Base-by-base conservation (phyloP, 2,329 filamentous ascomycete genomes). In the Colletotrichum higginsianum region DNA sequence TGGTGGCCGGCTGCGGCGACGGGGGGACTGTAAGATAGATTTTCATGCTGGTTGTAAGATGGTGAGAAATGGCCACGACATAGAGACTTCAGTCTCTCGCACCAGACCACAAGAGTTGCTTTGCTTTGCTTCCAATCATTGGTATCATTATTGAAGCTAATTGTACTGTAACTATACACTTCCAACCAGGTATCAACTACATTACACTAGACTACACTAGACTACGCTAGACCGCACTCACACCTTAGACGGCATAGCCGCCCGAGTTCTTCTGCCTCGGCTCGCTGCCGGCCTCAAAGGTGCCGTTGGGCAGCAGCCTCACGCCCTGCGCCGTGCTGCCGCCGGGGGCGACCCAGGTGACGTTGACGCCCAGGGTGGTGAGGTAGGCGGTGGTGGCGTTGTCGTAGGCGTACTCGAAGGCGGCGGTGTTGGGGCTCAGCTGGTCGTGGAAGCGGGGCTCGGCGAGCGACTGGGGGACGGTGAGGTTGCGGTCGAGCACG, bases 371-470 rank as follows among this genome's bases (percentile, higher is more conserved):
- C 53, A 91, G 83, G 0, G 82, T 82, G 61, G 85, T 82, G 87
- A 98, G 85, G 75, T 89, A 93, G 0, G 86, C 89, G 1, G 92
- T 90, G 0, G 93, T 94, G 0, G 80, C 79, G 75, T 94, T 93
- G 74, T 96, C 88, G 75, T 91, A 97, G 0, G 84, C 81, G 49
- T 89, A 91, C 82, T 98, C 95, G 61, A 97, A 93, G 0, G 81
- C 84, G 1, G 92, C 88, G 67, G 84, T 83, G 62, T 93, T 89
- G 0, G 95, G 95, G 4, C 91, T 84, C 7, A 98, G 85, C 83
- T 98, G 95, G 77, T 98, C 94, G 77, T 98, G 95, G 30, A 98
- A 80, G 1, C 95, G 85, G 0, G 94, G 93, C 72, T 88, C 81
- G 0, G 87, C 88, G 0, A 98, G 82, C 0, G 94, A 92, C 60